Percentiles rank a stretch among this genome's conserved stretches.
phyloP scores from a whole-genome alignment of 805 yeast species.

The Ogataea dorogensis region DNA sequence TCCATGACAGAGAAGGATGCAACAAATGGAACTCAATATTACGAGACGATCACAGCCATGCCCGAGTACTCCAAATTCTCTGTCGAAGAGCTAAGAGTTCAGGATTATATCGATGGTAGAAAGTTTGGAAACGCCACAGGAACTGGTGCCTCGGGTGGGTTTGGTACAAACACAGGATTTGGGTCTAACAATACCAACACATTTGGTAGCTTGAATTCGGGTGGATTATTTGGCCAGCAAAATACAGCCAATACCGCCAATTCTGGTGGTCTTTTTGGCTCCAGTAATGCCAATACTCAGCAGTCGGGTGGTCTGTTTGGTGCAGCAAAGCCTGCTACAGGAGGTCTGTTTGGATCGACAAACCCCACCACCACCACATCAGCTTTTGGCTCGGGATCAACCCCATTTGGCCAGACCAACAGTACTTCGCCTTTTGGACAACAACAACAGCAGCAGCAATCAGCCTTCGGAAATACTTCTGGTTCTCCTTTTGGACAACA shows the following conservation, averaged over 20 bases:
- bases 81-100: conserved; percentile 82
- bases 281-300: conserved; percentile 13
- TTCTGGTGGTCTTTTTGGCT: conserved; percentile 23
- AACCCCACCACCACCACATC: conserved; percentile 4
- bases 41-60: conserved; percentile 80
- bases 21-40: conserved; percentile 54
- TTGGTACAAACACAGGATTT: conserved; percentile 33
- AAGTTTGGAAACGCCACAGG: conserved; percentile 45
- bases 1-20: conserved; percentile 71
- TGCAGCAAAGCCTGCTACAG: conserved; percentile 25
- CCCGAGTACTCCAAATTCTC: conserved; percentile 83
- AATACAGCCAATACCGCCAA: conserved; percentile 22
- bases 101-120: conserved; percentile 79
- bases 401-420: conserved; percentile 30
- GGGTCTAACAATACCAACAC: conserved; percentile 30
- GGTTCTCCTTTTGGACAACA: conserved; percentile 18
- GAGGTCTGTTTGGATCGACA: conserved; percentile 19
- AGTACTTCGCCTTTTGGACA: too few species aligned
- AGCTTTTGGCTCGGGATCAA: conserved; percentile 26
- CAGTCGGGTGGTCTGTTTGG: conserved; percentile 42
- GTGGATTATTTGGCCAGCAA: conserved; percentile 47
- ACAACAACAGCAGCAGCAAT: too few species aligned
- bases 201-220: conserved; percentile 25
- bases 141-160: conserved; percentile 10
- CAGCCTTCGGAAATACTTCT: conserved; percentile 15